Evolutionary conservation across 2,329 filamentous ascomycete genomes (phyloP), one percentile per base, ranked within the genome.

Genomic region (Claviceps sp.): DNA sequence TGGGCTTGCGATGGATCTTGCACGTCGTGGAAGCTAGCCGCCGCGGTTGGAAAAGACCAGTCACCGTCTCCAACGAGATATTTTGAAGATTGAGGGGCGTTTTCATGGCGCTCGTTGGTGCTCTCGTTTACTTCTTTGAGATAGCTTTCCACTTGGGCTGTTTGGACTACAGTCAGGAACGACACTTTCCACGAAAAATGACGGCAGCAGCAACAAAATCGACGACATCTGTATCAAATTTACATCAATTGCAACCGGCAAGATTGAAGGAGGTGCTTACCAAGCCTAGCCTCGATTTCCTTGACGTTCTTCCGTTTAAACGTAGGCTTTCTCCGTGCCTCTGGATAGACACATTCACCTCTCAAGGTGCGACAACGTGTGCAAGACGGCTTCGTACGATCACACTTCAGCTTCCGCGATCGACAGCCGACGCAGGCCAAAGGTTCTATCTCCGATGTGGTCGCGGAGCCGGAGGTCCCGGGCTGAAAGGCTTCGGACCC

Each of bases 281-380:
- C 86, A 64, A 96, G 72, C 62, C 91, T 80, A 57, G 88, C 88
- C 67, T 96, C 91, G 53, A 96, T 73, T 64, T 93, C 85, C 70
- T 87, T 93, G 56, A 95, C 90, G 67, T 95, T 95, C 58, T 87
- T 83, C 61, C 89, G 77, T 72, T 94, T 95, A 19, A 87, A 85
- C 4, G 88, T 86, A 52, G 88, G 87, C 71, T 95, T 95, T 69
- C 88, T 84, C 62, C 89, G 78, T 52, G 89, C 86, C 69, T 94
- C 88, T 55, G 94, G 90, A 66, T 95, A 96, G 52, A 86, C 77
- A 68, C 91, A 96, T 50, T 87, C 83, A 10, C 44, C 26, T 64
- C 81, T 78, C 47, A 90, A 70, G 58, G 86, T 80, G 51, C 79
- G 73, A 66, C 91, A 96, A 19, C 89, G 90, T 43, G 81, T 80